phyloP scores from a whole-genome alignment of 2,329 filamentous ascomycete species.

The Alternaria sp. region DNA sequence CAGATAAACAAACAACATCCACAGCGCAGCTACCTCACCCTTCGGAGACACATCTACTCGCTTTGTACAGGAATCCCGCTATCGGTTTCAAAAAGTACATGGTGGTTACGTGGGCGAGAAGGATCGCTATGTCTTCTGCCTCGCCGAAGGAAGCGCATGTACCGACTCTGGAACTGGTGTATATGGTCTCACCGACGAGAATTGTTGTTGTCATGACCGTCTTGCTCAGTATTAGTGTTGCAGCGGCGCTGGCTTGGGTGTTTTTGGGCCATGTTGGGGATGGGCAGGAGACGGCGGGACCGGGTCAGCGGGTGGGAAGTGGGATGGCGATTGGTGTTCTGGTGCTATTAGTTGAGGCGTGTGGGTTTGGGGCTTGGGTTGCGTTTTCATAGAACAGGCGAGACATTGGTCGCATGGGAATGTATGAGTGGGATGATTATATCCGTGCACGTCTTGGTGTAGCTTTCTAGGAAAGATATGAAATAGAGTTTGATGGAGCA shows the following conservation, averaged over 20 bases:
- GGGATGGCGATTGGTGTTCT: background rate
- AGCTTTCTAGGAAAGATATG: too few species aligned
- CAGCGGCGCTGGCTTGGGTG: conserved; percentile 6
- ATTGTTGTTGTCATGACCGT: conserved; percentile 24
- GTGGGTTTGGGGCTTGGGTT: background rate
- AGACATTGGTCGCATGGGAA: too few species aligned
- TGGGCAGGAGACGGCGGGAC: background rate
- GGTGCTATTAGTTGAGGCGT: background rate
- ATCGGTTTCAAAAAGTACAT: background rate
- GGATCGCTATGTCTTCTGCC: background rate
- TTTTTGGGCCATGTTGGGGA: conserved; percentile 1
- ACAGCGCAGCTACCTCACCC: accelerated
- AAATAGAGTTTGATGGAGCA: too few species aligned
- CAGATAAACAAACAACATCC: background rate
- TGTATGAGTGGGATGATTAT: accelerated
- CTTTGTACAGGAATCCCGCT: background rate
- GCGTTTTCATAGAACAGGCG: background rate
- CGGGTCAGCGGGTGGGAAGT: background rate
- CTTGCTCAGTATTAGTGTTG: conserved; percentile 24
- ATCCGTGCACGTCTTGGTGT: too few species aligned
- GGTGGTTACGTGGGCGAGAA: background rate
- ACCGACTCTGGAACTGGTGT: background rate
- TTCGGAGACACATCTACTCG: background rate
- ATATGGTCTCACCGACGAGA: conserved; percentile 22
- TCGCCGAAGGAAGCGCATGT: background rate